These are phyloP conservation scores for Ophiosphaerella korrae DNA, from an alignment of 2,329 filamentous ascomycete genomes.

Conservation along the genomic window DNA sequence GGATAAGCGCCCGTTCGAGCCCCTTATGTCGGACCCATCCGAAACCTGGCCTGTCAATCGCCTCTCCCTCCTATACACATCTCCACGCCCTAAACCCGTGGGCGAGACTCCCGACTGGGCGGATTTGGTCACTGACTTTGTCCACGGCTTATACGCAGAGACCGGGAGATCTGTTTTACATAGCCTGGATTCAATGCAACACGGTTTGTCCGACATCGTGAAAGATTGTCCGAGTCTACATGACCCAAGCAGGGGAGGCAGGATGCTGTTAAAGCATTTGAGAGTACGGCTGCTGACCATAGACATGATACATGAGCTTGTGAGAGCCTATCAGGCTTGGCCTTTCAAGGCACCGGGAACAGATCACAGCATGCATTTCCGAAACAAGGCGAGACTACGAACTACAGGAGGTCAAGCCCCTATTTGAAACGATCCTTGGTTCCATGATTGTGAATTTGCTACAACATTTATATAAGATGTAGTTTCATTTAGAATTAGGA, in stretches of 20 bases:
- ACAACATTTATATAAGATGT: too few species aligned
- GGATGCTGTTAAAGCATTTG: constrained; percentile 37
- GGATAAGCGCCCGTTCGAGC: constrained; percentile 74
- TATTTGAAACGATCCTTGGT: too few species aligned
- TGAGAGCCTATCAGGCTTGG: constrained; percentile 40
- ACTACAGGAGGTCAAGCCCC: too few species aligned
- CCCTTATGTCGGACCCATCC: constrained; percentile 60
- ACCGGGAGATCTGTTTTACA: constrained; percentile 11
- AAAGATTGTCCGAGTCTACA: constrained; percentile 31
- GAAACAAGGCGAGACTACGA: constrained; percentile 3
- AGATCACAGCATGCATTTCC: constrained; percentile 33
- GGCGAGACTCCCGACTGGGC: constrained; percentile 13
- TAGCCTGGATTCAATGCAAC: constrained; percentile 36
- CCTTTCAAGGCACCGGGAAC: constrained; percentile 36
- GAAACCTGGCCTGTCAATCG: constrained; percentile 72
- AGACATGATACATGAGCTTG: constrained; percentile 41
- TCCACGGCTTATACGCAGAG: constrained; percentile 19
- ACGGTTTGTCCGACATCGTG: constrained; percentile 34
- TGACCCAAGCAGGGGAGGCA: constrained; percentile 40
- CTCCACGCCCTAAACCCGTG: constrained; percentile 34
- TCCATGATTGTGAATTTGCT: too few species aligned
- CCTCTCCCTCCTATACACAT: constrained; percentile 68
- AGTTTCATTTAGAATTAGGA: too few species aligned
- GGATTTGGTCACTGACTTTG: constrained; percentile 39
- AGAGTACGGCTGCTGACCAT: constrained; percentile 36